Percentiles rank a stretch among this genome's conserved stretches.
Evolutionary conservation across 2,329 filamentous ascomycete species (phyloP).

Genomic region (Incumbomyces lentus): DNA sequence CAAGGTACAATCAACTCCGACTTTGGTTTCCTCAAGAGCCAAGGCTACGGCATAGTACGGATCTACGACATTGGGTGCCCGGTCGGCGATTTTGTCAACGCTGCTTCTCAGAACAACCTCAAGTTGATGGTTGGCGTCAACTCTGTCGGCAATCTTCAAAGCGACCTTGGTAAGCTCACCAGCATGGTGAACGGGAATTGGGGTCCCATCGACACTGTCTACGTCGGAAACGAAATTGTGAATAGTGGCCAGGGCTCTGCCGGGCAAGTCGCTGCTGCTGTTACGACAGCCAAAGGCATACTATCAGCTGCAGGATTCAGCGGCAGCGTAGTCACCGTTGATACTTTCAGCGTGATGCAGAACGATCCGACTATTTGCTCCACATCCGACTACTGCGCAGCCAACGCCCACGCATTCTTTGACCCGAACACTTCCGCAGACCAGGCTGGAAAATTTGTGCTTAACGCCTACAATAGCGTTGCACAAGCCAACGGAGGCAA

Average conservation of each 20-base stretch:
- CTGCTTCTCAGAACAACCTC: constrained; percentile 54
- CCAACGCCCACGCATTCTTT: constrained; percentile 80
- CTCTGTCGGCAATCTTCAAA: constrained; percentile 46
- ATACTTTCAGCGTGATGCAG: constrained; percentile 62
- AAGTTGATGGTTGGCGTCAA: constrained; percentile 68
- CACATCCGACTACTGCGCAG: constrained; percentile 65
- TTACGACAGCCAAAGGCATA: constrained; percentile 46
- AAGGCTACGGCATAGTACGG: constrained; percentile 54
- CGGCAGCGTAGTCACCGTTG: constrained; percentile 68
- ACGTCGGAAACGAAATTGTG: constrained; percentile 72
- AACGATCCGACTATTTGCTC: constrained; percentile 60
- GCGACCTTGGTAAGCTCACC: constrained; percentile 53
- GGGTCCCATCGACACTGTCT: constrained; percentile 58
- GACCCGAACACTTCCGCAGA: constrained; percentile 51
- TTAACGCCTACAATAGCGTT: constrained; percentile 42
- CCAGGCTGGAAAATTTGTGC: constrained; percentile 58
- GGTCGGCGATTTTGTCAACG: constrained; percentile 50
- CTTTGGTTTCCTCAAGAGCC: constrained; percentile 45
- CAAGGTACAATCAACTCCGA: constrained; percentile 53
- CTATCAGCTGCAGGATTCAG: constrained; percentile 55
- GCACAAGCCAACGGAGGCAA: constrained; percentile 41
- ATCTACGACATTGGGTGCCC: constrained; percentile 74
- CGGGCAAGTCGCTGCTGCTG: constrained; percentile 45
- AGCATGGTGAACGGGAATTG: constrained; percentile 54
- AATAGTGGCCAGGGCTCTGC: constrained; percentile 50